phyloP scores from a whole-genome alignment of 1,284 basidiomycete species.

The Retiboletus flavoniger region DNA sequence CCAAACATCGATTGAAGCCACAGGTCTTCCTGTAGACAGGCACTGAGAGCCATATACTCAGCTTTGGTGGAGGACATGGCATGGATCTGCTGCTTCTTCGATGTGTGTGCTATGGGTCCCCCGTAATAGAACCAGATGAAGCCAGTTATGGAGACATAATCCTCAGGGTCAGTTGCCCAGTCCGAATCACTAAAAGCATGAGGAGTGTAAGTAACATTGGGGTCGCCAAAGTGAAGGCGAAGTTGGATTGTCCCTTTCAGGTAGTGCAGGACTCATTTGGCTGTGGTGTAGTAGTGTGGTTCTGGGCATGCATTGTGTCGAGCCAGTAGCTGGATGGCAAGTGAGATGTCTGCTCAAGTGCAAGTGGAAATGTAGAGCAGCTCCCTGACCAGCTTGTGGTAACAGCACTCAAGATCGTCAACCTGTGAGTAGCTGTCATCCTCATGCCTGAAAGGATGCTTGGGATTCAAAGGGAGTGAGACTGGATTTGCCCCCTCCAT shows the following conservation, averaged over 20 bases:
- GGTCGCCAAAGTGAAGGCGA: background rate
- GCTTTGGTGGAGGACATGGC: background rate
- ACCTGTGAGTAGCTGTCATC: background rate
- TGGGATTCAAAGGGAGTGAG: slow-evolving; percentile 1
- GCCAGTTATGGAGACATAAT: background rate
- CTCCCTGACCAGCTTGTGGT: background rate
- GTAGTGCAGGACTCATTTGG: background rate
- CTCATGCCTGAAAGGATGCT: background rate
- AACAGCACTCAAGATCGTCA: background rate
- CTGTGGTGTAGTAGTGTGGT: background rate
- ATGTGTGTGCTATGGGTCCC: background rate
- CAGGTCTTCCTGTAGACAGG: background rate
- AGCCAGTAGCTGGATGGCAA: background rate
- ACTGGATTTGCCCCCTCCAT: background rate
- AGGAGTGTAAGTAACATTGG: background rate
- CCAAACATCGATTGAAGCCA: background rate
- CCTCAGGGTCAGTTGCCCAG: background rate
- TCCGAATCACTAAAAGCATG: background rate
- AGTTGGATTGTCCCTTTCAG: background rate
- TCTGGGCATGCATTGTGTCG: background rate
- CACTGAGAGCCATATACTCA: background rate
- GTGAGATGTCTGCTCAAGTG: background rate
- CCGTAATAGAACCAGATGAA: background rate
- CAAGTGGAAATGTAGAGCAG: background rate
- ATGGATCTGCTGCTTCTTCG: background rate